A percentile compares a stretch with the other conserved stretches of the same genome.
phyloP scores from a whole-genome alignment of 768 basidiomycete genomes.

The Rhodotorula kratochvilovae region DNA sequence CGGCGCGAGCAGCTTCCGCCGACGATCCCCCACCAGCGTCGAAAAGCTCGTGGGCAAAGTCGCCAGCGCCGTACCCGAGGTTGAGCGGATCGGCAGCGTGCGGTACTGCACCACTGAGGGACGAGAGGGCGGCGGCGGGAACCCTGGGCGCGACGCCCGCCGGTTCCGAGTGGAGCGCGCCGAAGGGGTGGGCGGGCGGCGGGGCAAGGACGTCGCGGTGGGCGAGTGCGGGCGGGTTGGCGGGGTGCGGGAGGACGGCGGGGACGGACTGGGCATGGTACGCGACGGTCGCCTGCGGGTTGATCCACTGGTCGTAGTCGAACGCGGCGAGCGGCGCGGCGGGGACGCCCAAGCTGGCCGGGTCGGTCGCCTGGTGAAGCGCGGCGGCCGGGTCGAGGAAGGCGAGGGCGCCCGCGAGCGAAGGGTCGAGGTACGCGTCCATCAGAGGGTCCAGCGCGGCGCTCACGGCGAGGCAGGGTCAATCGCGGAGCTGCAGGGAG shows the following conservation, averaged over 20 bases:
- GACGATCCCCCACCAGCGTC: background rate
- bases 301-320: slow-evolving; percentile 26
- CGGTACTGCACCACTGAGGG: background rate
- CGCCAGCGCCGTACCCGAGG: background rate
- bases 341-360: background rate
- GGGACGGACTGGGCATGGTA: background rate
- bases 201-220: background rate
- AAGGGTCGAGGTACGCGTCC: slow-evolving; percentile 29
- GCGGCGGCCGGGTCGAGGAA: slow-evolving; percentile 18
- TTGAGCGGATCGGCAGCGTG: background rate
- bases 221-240: background rate
- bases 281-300: background rate
- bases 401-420: slow-evolving; percentile 9
- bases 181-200: background rate
- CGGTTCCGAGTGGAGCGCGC: background rate
- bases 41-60: background rate
- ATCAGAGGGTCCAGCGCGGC: background rate
- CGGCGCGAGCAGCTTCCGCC: background rate
- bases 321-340: background rate
- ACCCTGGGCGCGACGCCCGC: background rate
- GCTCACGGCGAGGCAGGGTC: background rate
- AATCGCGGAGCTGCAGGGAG: no score
- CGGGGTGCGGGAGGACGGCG: background rate
- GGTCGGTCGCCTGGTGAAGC: slow-evolving; percentile 8
- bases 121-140: background rate